These are phyloP conservation scores for Mycena indigotica DNA, from an alignment of 768 basidiomycete genomes.

Conservation along the genomic window DNA sequence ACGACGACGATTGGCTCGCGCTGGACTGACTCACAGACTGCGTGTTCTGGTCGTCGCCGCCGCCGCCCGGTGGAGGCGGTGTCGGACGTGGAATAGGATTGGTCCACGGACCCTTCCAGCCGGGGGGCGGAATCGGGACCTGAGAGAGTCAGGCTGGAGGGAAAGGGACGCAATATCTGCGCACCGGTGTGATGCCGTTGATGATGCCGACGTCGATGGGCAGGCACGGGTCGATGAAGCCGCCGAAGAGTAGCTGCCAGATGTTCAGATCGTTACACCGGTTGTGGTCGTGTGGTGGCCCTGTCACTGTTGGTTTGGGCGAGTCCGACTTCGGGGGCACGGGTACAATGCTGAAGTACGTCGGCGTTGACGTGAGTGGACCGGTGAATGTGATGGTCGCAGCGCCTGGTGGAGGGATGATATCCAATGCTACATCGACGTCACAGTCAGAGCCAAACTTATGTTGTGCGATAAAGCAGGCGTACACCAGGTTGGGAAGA, in stretches of 20 bases:
- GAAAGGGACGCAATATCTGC: too few species aligned
- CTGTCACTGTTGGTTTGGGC: not conserved
- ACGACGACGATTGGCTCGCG: too few species aligned
- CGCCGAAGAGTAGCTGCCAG: constrained; percentile 4
- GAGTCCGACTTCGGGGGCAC: constrained; percentile 5
- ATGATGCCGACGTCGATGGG: constrained; percentile 8
- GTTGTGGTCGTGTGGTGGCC: constrained; percentile 1
- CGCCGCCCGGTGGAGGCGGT: too few species aligned
- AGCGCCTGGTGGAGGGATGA: constrained; percentile 1
- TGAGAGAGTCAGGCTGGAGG: too few species aligned
- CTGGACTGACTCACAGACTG: too few species aligned
- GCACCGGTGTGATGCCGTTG: constrained; percentile 1
- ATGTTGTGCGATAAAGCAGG: not conserved
- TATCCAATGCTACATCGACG: not conserved
- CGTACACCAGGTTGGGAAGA: constrained; percentile 4
- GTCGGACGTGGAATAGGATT: too few species aligned
- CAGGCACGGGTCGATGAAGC: constrained; percentile 5
- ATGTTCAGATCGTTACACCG: not conserved
- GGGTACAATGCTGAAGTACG: not conserved
- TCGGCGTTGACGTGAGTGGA: constrained; percentile 2
- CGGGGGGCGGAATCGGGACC: too few species aligned
- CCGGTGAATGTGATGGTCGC: not conserved
- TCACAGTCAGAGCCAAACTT: not conserved
- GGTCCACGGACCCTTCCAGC: too few species aligned
- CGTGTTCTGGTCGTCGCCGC: too few species aligned